Base-by-base conservation (phyloP, 345 rosid genomes). In the Hibiscus trionum region DNA sequence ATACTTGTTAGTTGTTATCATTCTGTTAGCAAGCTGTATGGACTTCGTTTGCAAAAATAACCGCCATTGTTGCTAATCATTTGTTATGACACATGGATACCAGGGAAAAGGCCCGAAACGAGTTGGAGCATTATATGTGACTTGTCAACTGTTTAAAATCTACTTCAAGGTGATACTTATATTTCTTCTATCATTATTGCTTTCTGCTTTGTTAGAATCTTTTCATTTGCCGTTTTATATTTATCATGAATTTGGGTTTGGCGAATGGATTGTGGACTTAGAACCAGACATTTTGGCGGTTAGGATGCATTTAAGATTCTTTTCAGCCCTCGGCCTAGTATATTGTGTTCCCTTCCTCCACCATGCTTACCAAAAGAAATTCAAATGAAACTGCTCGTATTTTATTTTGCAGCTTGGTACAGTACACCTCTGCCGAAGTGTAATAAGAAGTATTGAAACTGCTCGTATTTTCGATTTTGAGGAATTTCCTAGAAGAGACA, bases 101-200 rank as follows among this genome's bases (percentile, higher is more conserved):
- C 76, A 94, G 98, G 98, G 97, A 9, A 94, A 94, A 84, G 96
- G 98, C 72, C 82, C 95, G 3, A 94, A 94, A 81, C 91, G 98
- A 26, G 93, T 94, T 5, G 96, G 98, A 73, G 98, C 98, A 62
- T 80, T 94, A 73, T 88, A 94, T 74, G 91, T 94, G 80, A 94
- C 98, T 61, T 94, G 97, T 72, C 98, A 94, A 82, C 82, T 94
- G 82, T 91, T 94, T 82, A 94, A 91, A 83, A 77, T 87, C 77
- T 94, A 94, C 82, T 94, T 94, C 81, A 94, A 91, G 93, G 98
- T 91, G 77, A 78, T 66, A 35, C 12, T 26, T 64, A 46, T 75
- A 53, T 37, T 11, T 50, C 66, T 77, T 47, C 47, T 49, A 17
- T 35, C 61, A 15, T 59, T 11, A 21, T 21, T 21, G 27, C 61